Conservation (phyloP, 2,329 filamentous ascomycete genomes). For the Neonectria coccinea region DNA sequence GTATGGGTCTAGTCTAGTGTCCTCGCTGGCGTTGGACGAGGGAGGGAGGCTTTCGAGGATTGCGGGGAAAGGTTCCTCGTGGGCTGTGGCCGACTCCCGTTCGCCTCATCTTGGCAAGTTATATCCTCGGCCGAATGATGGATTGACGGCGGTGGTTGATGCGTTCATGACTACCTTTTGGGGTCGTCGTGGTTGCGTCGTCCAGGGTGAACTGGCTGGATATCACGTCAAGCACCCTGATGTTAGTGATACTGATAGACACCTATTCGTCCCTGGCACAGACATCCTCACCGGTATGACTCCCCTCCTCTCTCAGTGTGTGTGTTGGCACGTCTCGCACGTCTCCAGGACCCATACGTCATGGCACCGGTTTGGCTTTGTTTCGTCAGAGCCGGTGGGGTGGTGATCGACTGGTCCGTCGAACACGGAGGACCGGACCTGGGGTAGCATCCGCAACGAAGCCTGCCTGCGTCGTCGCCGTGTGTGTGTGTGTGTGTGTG, state of each 20-base stretch:
- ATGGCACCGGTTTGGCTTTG: constrained; percentile 36
- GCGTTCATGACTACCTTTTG: not conserved
- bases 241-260: not conserved
- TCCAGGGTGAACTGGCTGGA: not conserved
- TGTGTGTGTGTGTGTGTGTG: too few species aligned
- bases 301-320: not conserved
- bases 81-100: not conserved
- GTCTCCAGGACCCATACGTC: constrained; percentile 30
- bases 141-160: constrained; percentile 1
- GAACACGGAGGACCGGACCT: constrained; percentile 10
- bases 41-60: not conserved
- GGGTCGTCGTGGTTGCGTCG: not conserved
- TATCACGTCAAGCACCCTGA: not conserved
- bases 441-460: constrained; percentile 8
- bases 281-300: not conserved
- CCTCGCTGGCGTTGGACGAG: not conserved
- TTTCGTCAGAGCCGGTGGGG: constrained; percentile 39
- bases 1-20: constrained; percentile 1
- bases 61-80: constrained; percentile 11
- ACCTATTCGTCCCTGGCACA: not conserved
- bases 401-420: constrained; percentile 35
- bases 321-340: not conserved
- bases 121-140: constrained; percentile 2
- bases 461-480: not conserved
- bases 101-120: constrained; percentile 10